Evolutionary conservation across 805 yeast species (phyloP), one percentile per base, ranked within the genome.

Genomic region (Suhomyces sp.): DNA sequence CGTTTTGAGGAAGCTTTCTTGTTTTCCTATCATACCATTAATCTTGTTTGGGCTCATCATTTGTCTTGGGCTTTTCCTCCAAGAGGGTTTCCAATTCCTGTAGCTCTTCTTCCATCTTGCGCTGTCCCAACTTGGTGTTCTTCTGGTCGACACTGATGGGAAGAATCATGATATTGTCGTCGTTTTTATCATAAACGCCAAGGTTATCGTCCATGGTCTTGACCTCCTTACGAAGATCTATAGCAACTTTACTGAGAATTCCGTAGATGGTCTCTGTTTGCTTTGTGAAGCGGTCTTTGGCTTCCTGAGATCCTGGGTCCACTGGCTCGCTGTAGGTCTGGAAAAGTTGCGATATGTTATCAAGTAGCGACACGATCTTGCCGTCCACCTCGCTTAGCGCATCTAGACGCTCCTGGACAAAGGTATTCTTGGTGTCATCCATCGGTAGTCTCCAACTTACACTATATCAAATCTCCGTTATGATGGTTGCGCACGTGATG

Each of bases 141-240:
- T 86, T 86, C 57, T 85, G 85, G 49, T 85, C 87, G 23, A 88
- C 81, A 42, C 79, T 77, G 2, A 87, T 78, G 1, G 96, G 94
- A 26, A 88, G 72, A 40, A 88, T 79, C 71, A 80, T 80, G 19
- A 80, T 62, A 31, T 63, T 63, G 47, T 78, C 79, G 17, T 76
- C 73, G 52, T 77, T 75, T 48, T 73, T 70, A 36, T 75, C 74
- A 54, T 66, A 71, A 5, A 76, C 78, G 9, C 82, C 84, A 33
- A 77, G 78, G 60, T 79, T 79, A 44, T 80, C 82, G 67, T 88
- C 91, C 67, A 87, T 72, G 12, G 79, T 61, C 62, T 82, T 82
- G 44, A 88, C 82, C 60, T 88, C 96, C 47, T 79, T 76, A n/a
- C 91, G 73, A 33, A 88, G 67, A 45, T 76, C 76, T 13, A 81